Base-by-base conservation (phyloP, 768 basidiomycete species). In the Mrakia frigida region DNA sequence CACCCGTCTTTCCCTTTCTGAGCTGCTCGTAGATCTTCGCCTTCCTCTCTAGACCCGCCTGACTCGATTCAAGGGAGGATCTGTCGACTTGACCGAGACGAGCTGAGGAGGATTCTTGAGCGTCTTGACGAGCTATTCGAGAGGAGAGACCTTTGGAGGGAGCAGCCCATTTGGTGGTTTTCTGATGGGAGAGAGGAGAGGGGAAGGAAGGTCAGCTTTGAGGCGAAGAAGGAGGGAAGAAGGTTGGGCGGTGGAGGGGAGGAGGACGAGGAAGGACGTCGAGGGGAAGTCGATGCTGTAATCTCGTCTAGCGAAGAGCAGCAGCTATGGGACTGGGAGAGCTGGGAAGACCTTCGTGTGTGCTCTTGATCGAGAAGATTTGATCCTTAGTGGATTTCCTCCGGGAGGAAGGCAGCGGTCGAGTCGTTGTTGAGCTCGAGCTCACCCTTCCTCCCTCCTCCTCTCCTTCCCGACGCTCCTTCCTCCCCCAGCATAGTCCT, bases 11-110 rank as follows among this genome's bases (percentile, higher is more conserved):
- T 18, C 93, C 93, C 80, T 88, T 90, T 81, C 86, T 84, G 52
- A 94, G 82, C 81, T 93, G 90, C 16, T 93, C 90, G 79, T 94
- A 94, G 68, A 92, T 87, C 82, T 88, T 88, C 5, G 91, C 88
- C 81, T 94, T 94, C 76, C 89, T 86, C 82, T 93, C 90, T 50
- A 94, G 83, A 1, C 87, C 87, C 2, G 89, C 89, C 21, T 89
- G 88, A 25, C 90, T 89, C 0, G 88, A 88, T 74, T 94, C 92
- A 16, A 91, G 82, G 0, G 90, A 91, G 25, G 89, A 88, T 80
- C 86, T 88, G 83, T 88, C 89, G 75, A 91, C 84, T 52, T 73
- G 61, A 16, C 76, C 76, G 3, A 73, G 71, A 18, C 71, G 61
- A n/a, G 37, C 70, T 21, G 61, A 41, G n/a, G 63, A 50, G 31